Base-by-base conservation (phyloP, 257 asterid genomes). In the Jacaranda mimosifolia region DNA sequence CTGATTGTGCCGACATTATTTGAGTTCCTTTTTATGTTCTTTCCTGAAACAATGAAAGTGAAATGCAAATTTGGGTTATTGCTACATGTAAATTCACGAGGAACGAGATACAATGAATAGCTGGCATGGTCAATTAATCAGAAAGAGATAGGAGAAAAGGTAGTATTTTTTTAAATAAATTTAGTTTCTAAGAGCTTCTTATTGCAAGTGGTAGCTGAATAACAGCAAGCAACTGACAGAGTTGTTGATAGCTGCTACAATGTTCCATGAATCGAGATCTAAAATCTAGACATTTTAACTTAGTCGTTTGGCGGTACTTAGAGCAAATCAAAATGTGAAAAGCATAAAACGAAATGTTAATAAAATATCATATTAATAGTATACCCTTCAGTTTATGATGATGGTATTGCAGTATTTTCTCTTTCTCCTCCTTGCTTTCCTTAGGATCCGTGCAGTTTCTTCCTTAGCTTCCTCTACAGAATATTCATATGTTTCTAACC, bases 391-490 rank as follows among this genome's bases (percentile, higher is more conserved):
- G 80, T 90, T 80, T 75, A 95, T 87, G 69, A 91, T 68, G 83
- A 95, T 90, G 79, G 88, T 83, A 78, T 87, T 87, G 77, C 83
- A 43, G 68, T 74, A 78, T 79, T 91, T 92, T 87, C 99, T 90
- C 93, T 91, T 95, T 83, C 90, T 86, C 81, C 89, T 87, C 88
- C 97, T 87, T 73, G 98, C 97, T 84, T 91, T 95, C 87, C 92
- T 87, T 66, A 93, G 88, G 79, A 93, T 90, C 36, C 91, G 83
- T 49, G 91, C 92, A 64, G 89, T 88, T 80, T 88, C 94, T 74
- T 86, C 83, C 83, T 80, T 68, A 40, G 79, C 93, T 78, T 87
- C 89, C 86, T 87, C 92, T 72, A 72, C 58, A 39, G 87, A 80
- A 73, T 58, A 76, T 26, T 69, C 81, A 53, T 82, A 89, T 64